Base-by-base conservation (phyloP, 768 basidiomycete genomes). In the Termitomyces bulborhizus region DNA sequence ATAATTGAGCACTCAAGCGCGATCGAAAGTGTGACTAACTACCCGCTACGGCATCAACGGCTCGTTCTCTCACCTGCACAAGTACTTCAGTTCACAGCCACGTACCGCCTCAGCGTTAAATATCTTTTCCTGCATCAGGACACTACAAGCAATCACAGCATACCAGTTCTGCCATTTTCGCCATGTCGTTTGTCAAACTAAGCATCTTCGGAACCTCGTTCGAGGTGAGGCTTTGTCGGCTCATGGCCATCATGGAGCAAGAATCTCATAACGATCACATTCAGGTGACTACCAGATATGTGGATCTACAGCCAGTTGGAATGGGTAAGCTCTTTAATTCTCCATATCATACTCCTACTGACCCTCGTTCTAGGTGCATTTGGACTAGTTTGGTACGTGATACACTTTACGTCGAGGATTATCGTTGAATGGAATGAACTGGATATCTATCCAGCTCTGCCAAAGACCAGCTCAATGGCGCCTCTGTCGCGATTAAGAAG, bases 401-500 rank as follows among this genome's bases (percentile, higher is more conserved):
- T 27, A 41, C 18, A 36, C 49, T 29, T 16, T 18, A 4, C 29
- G 26, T 9, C 21, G 11, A 34, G 2, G 6, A 6, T 9, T 5
- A 16, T 12, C 40, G 26, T n/a, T 42, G 6, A 43, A 4, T 9
- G 11, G 40, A n/a, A n/a, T n/a, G 16, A 21, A 21, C 16, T 12
- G 9, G 26, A 27, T 18, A 6, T 27, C 37, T 56, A 40, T 51
- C 24, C 62, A 96, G 94, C 65, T 95, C 93, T 16, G 89, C 93
- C 34, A 95, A 94, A 71, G 91, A 96, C 70, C 95, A 98, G 71
- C 83, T 98, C 53, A 96, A 93, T 8, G 89, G 85, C 41, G 83
- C 93, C 45, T 90, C 92, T 16, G 95, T 96, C 55, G 97, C 97
- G 66, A 95, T 99, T 77, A 99, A 99, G 84, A 98, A 98, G 85